Conservation (phyloP, 208 protist species). For the Crithidia fasciculata region DNA sequence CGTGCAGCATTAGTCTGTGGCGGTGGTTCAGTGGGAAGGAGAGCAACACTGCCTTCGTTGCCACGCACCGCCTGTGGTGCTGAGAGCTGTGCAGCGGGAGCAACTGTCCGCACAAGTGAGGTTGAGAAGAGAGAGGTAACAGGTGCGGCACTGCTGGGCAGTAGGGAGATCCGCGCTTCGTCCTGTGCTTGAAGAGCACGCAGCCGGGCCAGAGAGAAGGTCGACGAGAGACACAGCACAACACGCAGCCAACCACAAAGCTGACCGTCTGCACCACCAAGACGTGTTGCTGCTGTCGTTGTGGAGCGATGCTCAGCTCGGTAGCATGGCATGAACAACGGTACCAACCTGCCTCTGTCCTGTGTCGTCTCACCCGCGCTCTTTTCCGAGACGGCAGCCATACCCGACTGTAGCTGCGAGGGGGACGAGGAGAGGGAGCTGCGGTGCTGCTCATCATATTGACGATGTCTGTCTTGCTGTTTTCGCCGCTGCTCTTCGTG, state of each 20-base stretch:
- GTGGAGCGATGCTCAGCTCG: neutral
- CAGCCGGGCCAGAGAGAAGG: neutral
- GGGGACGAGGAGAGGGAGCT: neutral
- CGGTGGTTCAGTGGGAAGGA: no score
- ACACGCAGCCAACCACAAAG: slow-evolving; percentile 2
- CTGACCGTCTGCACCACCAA: neutral
- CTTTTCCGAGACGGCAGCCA: neutral
- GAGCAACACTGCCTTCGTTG: no score
- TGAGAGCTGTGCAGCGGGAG: no score
- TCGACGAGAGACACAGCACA: neutral
- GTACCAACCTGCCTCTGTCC: neutral
- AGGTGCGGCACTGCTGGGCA: neutral
- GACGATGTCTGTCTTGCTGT: no score
- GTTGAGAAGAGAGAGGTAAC: no score
- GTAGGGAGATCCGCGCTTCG: neutral
- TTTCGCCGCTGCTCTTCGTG: neutral
- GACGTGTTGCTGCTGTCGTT: neutral
- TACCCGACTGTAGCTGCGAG: neutral
- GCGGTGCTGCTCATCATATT: neutral
- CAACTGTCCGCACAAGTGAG: no score
- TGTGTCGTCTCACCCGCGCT: neutral
- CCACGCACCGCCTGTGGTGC: no score
- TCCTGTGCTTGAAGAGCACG: neutral
- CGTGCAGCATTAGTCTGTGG: no score
- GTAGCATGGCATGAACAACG: slow-evolving; percentile 7